Evolutionary conservation across 140 eudicot species (phyloP).

Genomic region (Artemisia princeps): DNA sequence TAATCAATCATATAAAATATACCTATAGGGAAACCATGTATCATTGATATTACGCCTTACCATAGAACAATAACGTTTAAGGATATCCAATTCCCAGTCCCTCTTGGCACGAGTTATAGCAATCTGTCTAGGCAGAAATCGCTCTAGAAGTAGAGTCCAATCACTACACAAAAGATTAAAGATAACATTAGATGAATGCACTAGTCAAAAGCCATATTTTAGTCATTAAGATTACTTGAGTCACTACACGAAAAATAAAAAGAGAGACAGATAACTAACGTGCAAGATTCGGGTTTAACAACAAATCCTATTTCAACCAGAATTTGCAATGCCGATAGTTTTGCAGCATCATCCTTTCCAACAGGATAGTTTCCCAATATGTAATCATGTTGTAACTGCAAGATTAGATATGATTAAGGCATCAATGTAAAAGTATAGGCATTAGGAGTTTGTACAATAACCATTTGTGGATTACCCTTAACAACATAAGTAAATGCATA

Average conservation of each 20-base stretch:
- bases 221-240: neutral
- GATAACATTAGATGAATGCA: neutral
- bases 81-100: conserved; percentile 87
- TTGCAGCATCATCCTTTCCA: conserved; percentile 97
- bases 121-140: conserved; percentile 84
- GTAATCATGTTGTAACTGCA: conserved; percentile 93
- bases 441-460: neutral
- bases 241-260: neutral
- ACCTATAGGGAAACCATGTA: neutral
- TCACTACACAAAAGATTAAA: conserved; percentile 43
- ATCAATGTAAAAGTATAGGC: conserved; percentile 5
- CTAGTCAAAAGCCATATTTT: neutral
- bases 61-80: conserved; percentile 74
- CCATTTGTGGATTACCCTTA: neutral
- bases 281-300: conserved; percentile 74
- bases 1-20: no score
- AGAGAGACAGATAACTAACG: conserved; percentile 53
- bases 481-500: conserved; percentile 23
- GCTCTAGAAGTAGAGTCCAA: conserved; percentile 85
- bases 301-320: conserved; percentile 84
- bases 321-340: conserved; percentile 79
- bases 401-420: conserved; percentile 7
- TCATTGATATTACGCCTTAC: conserved; percentile 29
- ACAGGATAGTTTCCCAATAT: conserved; percentile 95
- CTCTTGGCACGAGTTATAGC: conserved; percentile 88